Conservation (phyloP, 1,284 basidiomycete species). For the Rhizopogon hawkerae region DNA sequence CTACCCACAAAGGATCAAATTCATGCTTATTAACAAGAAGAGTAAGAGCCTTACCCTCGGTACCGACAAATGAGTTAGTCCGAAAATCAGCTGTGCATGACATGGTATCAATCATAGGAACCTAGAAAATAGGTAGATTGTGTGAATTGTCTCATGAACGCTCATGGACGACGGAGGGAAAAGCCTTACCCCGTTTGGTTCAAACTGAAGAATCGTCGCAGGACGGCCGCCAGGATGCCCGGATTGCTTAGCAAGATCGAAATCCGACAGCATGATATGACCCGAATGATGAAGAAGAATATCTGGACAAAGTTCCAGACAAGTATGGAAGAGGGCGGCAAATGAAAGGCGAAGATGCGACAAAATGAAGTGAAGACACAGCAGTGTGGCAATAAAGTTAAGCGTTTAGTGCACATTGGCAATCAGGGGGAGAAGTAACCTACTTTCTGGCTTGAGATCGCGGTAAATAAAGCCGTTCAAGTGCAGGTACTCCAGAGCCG, state of each 20-base stretch:
- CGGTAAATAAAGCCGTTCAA: slow-evolving; percentile 99
- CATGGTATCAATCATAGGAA: slow-evolving; percentile 91
- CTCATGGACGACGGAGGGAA: slow-evolving; percentile 14
- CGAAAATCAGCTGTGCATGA: slow-evolving; percentile 96
- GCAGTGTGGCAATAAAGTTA: slow-evolving; percentile 2
- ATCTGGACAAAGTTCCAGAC: slow-evolving; percentile 44
- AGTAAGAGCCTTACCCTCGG: slow-evolving; percentile 63
- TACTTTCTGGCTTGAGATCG: slow-evolving; percentile 98
- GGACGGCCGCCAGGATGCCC: slow-evolving; percentile 80
- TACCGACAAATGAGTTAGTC: slow-evolving; percentile 98
- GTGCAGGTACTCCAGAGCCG: slow-evolving; percentile 97
- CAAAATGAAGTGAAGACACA: not conserved
- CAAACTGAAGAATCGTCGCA: slow-evolving; percentile 82
- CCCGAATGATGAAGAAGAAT: slow-evolving; percentile 98
- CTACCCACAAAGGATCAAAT: slow-evolving; percentile 37
- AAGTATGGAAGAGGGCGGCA: slow-evolving; percentile 10
- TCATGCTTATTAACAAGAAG: slow-evolving; percentile 17
- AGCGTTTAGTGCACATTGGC: slow-evolving; percentile 3
- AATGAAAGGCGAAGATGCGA: not conserved
- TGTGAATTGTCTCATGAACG: slow-evolving; percentile 5
- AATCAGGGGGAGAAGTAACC: slow-evolving; percentile 28
- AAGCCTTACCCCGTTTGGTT: slow-evolving; percentile 73
- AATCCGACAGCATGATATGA: slow-evolving; percentile 99
- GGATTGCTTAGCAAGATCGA: slow-evolving; percentile 96
- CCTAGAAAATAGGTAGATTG: slow-evolving; percentile 33